Base-by-base conservation (phyloP, 2,329 filamentous ascomycete species). In the Didymella segeticola region DNA sequence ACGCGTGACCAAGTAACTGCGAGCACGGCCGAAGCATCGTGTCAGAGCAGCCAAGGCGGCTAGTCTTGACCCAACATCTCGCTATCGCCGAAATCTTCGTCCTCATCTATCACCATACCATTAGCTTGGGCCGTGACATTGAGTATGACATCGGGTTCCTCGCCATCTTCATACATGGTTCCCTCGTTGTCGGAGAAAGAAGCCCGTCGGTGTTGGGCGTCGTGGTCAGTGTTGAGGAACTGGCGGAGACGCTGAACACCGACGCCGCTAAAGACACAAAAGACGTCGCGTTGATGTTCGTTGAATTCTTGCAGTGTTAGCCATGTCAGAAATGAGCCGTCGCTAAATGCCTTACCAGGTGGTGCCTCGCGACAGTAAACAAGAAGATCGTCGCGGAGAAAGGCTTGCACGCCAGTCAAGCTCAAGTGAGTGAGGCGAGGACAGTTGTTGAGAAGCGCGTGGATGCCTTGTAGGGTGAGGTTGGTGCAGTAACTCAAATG, bases 401-500 rank as follows among this genome's bases (percentile, higher is more conserved):
- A 99, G 1, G 91, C 91, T 67, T 90, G 88, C 3, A 99, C 93
- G 15, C 95, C 95, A 6, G 95, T 99, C 70, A 99, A 82, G 77
- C 91, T 96, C 51, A 99, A 82, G 74, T 99, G 95, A 0, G 95
- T 99, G 23, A 99, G 83, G 49, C 92, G 90, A 8, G 91, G 91
- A 73, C 95, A 99, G 58, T 89, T 89, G 70, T 96, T 96, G 14
- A 99, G 84, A 8, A 99, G 80, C 42, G 87, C 85, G 68, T 96
- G 88, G 61, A 99, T 96, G 66, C 93, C 93, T 92, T 96, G 65
- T 37, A 49, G 29, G 1, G 89, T 95, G 46, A 99, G 77, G 60
- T 90, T 89, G 33, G 90, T 86, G 76, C 95, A 99, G 73, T 99
- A 98, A 75, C 93, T 97, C 31, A 99, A 82, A 79, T 99, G 95